These are phyloP conservation scores for Grosmannia penicillata DNA, from an alignment of 2,329 filamentous ascomycete species.

Conservation along the genomic window DNA sequence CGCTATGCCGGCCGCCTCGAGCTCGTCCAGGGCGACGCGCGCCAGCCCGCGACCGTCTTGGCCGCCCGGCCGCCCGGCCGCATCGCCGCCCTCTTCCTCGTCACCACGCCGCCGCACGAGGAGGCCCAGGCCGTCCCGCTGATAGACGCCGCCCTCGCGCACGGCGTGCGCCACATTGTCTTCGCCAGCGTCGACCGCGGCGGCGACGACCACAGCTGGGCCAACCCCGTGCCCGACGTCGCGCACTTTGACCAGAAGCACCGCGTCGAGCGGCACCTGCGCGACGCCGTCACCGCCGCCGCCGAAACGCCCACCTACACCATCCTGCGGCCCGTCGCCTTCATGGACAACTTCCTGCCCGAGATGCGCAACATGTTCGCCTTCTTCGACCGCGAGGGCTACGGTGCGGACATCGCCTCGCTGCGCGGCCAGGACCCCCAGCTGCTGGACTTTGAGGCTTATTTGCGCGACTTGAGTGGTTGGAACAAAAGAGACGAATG, in stretches of 20 bases:
- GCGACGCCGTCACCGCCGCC: constrained; percentile 16
- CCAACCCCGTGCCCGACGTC: constrained; percentile 15
- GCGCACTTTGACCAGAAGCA: constrained; percentile 29
- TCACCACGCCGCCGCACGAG: constrained; percentile 18
- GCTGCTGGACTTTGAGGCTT: constrained; percentile 21
- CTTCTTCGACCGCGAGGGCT: constrained; percentile 24
- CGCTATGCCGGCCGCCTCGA: constrained; percentile 15
- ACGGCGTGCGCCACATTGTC: constrained; percentile 18
- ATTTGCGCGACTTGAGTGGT: constrained; percentile 21
- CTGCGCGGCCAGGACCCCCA: constrained; percentile 15
- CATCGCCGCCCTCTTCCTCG: constrained; percentile 19
- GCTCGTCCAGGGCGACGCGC: constrained; percentile 20
- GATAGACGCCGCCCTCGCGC: constrained; percentile 18
- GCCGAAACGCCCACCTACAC: constrained; percentile 18
- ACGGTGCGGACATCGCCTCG: constrained; percentile 21
- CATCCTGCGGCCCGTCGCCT: constrained; percentile 23
- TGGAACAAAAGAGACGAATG: constrained; percentile 11
- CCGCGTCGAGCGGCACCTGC: constrained; percentile 42
- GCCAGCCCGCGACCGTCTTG: constrained; percentile 19
- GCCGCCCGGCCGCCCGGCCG: constrained; percentile 14
- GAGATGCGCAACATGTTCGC: constrained; percentile 21
- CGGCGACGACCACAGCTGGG: constrained; percentile 15
- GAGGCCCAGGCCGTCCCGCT: constrained; percentile 20
- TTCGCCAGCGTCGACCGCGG: constrained; percentile 17
- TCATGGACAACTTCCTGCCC: constrained; percentile 23